Evolutionary conservation across 208 protist genomes (phyloP).

Genomic region (Leishmania major): DNA sequence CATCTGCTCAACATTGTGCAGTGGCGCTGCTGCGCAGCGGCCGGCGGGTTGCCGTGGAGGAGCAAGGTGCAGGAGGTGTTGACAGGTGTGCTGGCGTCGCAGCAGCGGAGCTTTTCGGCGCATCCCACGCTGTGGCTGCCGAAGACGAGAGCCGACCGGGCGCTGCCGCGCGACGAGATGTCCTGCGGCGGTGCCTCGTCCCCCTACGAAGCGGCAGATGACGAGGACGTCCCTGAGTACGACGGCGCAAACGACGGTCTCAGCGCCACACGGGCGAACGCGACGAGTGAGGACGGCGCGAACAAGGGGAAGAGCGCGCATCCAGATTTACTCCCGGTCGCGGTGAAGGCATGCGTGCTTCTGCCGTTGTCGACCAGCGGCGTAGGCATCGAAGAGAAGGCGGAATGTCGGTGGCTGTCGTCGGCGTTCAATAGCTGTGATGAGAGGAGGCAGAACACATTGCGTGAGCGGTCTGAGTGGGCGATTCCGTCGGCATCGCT

Average conservation of each 20-base stretch:
- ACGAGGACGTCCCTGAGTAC: neutral
- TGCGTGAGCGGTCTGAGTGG: constrained; percentile 24
- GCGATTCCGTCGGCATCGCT: constrained; percentile 4
- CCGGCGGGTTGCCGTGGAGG: neutral
- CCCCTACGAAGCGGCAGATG: neutral
- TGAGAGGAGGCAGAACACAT: neutral
- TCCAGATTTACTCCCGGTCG: constrained; percentile 21
- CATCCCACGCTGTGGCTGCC: constrained; percentile 38
- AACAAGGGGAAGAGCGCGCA: neutral
- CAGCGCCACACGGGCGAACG: neutral
- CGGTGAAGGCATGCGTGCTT: constrained; percentile 27
- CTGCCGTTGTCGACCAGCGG: constrained; percentile 4
- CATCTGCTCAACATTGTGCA: constrained; percentile 60
- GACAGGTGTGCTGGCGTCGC: constrained; percentile 21
- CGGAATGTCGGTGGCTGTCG: constrained; percentile 28
- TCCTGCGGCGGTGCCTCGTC: neutral
- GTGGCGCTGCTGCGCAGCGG: constrained; percentile 26
- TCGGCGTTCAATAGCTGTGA: neutral
- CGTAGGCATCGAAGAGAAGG: constrained; percentile 1
- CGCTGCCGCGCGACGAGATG: constrained; percentile 6
- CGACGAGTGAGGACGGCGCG: neutral
- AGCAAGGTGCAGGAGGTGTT: constrained; percentile 23
- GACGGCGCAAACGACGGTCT: neutral
- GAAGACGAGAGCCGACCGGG: constrained; percentile 8
- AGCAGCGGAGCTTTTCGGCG: constrained; percentile 19